Base-by-base conservation (phyloP, 2,329 filamentous ascomycete genomes). In the Herpotrichia juniperi region DNA sequence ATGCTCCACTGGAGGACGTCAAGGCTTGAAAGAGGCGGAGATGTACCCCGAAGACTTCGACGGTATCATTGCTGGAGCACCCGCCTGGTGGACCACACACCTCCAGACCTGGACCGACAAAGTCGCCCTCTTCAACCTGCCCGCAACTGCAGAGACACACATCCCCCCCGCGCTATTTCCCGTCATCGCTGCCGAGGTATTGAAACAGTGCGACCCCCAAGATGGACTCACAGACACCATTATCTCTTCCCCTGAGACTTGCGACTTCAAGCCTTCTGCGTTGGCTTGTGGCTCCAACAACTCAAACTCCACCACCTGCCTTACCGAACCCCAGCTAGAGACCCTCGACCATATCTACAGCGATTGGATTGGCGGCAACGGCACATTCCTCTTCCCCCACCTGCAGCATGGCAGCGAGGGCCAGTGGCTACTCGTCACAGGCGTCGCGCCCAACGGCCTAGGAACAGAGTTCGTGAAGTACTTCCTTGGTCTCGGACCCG, bases 1-100 rank as follows among this genome's bases (percentile, higher is more conserved):
- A 7, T 87, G 84, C 61, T 86, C 82, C 0, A 80, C 82, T 0
- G 85, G 85, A 6, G 84, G 85, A 1, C 75, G 84, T 0, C 82
- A 87, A 71, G 84, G 82, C 3, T 71, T 84, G 28, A 81, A 81
- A 47, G 77, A 79, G 6, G 78, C 81, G 0, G 78, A 86, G 57
- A 62, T 71, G 12, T 85, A 78, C 53, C 82, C 84, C 0, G 72
- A 79, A 0, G 82, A 85, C 53, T 85, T 86, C 50, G 82, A 86
- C 57, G 83, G 83, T 17, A 75, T 82, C 9, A 62, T 86, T n/a
- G 78, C 82, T 12, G 81, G 81, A 8, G 81, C 77, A 4, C 72
- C 78, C 9, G 76, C 81, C 0, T 83, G 80, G 79, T 82, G 79
- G 72, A 81, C 66, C 16, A 57, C 68, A 34, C 78, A 81, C 58